Evolutionary conservation across 352 stramenopile genomes (phyloP).

Genomic region (Blastocystis sp.): DNA sequence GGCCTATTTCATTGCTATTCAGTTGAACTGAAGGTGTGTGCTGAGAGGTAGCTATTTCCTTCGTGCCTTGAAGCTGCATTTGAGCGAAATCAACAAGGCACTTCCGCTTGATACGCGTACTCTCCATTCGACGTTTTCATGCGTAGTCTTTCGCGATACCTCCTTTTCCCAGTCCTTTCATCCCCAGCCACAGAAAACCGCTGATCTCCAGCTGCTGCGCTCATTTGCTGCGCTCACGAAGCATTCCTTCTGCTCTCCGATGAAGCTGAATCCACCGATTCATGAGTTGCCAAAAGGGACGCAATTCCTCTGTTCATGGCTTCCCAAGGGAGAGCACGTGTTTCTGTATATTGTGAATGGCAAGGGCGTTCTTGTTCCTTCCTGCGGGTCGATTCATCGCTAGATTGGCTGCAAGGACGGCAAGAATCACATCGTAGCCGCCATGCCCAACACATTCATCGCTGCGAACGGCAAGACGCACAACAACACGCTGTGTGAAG

Average conservation of each 20-base stretch:
- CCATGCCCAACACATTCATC: constrained; percentile 47
- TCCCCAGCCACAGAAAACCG: background rate
- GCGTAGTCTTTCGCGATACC: background rate
- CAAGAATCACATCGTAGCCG: background rate
- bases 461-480: constrained; percentile 2
- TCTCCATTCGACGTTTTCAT: background rate
- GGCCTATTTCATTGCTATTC: background rate
- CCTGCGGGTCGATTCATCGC: background rate
- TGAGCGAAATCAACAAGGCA: background rate
- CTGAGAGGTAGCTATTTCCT: background rate
- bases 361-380: constrained; percentile 32
- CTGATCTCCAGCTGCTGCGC: background rate
- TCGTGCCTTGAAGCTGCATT: background rate
- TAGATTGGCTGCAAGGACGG: constrained; percentile 6
- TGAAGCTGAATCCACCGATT: constrained; percentile 11
- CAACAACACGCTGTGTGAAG: constrained; percentile 41
- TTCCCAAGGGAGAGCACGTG: constrained; percentile 26
- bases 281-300: background rate
- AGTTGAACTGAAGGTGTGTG: background rate
- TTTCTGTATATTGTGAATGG: constrained; percentile 52
- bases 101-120: background rate
- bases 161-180: background rate
- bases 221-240: background rate
- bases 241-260: constrained; percentile 36
- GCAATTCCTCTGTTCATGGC: constrained; percentile 28